Evolutionary conservation across 2,329 filamentous ascomycete species (phyloP), one percentile per base, ranked within the genome.

Genomic region (Monosporascus sp.): DNA sequence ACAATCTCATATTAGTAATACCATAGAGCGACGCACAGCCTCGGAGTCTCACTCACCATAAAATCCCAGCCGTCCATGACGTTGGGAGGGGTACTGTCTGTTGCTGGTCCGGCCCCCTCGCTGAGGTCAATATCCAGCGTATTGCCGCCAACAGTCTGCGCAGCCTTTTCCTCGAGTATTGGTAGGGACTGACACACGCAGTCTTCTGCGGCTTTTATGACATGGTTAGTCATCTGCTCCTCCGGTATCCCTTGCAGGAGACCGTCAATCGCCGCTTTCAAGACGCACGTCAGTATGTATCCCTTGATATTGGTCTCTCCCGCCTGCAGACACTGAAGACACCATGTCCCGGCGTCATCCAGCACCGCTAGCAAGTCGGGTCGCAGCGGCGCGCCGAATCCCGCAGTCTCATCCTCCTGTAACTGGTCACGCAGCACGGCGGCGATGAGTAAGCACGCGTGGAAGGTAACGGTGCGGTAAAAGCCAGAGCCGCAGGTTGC

Each of bases 231-330:
- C 1, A 75, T 48, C 17, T 75, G 68, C 0, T 73, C 65, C 6
- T 65, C 65, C 0, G 49, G 49, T 0, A 71, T 11, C 0, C 74
- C 71, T 11, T 57, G 60, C 52, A 68, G 63, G 1, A 78, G 63
- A 0, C 67, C 72, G 2, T 74, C 64, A 0, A 81, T 67, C 48
- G 79, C 71, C 0, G 73, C 68, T 1, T 55, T 60, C 1, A 77
- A 59, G 7, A 75, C 47, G 37, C 60, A 65, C 3, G 65, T 54
- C 9, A 80, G 65, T 17, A 82, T 49, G 34, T 75, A 73, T 0
- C 75, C 75, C 56, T 82, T 82, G 18, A 77, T 66, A 50, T 81
- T 82, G 0, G 78, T 81, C 62, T 82, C 77, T 1, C 77, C 79
- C 0, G 67, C 69, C 45, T 72, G 59, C n/a, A 81, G 67, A n/a